These are phyloP conservation scores for Oxalis stricta DNA, from an alignment of 441 rosid genomes.

Conservation along the genomic window DNA sequence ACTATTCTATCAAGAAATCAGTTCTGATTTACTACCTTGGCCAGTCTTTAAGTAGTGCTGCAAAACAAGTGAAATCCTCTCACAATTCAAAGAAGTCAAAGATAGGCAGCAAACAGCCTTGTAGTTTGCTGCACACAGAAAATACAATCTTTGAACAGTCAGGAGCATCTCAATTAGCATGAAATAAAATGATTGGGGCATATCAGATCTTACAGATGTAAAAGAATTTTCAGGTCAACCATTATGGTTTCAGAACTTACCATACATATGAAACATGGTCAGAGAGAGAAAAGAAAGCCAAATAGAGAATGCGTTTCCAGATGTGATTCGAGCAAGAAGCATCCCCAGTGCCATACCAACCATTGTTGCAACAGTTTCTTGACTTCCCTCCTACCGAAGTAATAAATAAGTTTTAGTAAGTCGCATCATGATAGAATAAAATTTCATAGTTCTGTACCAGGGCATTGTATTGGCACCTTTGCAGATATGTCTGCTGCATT, in stretches of 20 bases:
- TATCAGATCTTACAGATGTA: background rate
- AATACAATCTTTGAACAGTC: background rate
- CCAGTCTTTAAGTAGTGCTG: constrained; percentile 52
- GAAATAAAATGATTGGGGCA: constrained; percentile 1
- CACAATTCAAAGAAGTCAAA: constrained; percentile 58
- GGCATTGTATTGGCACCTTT: constrained; percentile 32
- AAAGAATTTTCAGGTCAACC: background rate
- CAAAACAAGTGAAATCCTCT: constrained; percentile 67
- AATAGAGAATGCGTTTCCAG: constrained; percentile 53
- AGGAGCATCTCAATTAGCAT: background rate
- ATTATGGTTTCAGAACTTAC: constrained; percentile 31
- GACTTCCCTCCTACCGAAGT: constrained; percentile 73
- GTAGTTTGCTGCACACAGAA: constrained; percentile 56
- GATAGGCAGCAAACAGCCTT: constrained; percentile 88
- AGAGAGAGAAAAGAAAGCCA: constrained; percentile 80
- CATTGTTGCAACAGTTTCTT: constrained; percentile 92
- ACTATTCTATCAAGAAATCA: background rate
- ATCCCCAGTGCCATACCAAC: constrained; percentile 89
- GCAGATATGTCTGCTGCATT: constrained; percentile 97
- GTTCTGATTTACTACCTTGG: constrained; percentile 33
- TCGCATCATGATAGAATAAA: background rate
- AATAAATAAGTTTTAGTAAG: constrained; percentile 1
- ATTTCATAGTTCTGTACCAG: constrained; percentile 3
- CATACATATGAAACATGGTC: constrained; percentile 83
- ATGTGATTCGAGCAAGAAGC: constrained; percentile 69